Evolutionary conservation across 352 stramenopile species (phyloP).

Genomic region (Globisporangium spiculum): DNA sequence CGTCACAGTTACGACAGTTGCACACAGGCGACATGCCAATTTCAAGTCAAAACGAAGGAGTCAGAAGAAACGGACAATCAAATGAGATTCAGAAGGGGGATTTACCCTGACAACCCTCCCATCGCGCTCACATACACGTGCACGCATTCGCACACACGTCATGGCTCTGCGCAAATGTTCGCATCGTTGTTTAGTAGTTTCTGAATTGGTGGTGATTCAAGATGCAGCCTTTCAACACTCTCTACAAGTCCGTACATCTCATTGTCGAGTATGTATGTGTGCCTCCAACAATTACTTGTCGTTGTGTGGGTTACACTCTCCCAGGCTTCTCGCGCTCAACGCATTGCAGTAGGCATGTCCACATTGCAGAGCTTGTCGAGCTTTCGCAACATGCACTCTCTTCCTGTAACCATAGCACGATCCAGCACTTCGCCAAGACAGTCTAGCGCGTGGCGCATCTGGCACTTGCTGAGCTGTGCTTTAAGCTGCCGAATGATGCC

Average conservation of each 20-base stretch:
- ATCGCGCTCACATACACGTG: not conserved
- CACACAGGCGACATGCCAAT: not conserved
- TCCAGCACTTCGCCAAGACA: not conserved
- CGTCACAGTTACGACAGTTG: not conserved
- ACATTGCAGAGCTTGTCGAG: not conserved
- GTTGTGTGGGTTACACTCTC: not conserved
- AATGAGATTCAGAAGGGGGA: not conserved
- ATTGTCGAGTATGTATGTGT: not conserved
- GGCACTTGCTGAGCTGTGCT: too few species aligned
- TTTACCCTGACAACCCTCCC: not conserved
- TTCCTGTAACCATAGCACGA: not conserved
- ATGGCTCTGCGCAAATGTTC: not conserved
- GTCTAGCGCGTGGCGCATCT: too few species aligned
- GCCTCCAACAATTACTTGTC: not conserved
- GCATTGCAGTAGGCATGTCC: not conserved
- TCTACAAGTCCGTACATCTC: too few species aligned
- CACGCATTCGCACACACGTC: not conserved
- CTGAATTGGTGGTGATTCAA: not conserved
- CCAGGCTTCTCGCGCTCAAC: not conserved
- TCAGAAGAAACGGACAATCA: not conserved
- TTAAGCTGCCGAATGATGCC: not conserved
- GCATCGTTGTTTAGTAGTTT: not conserved
- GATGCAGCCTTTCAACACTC: not conserved
- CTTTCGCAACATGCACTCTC: not conserved
- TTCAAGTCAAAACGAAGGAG: slow-evolving; percentile 1